Evolutionary conservation across 768 basidiomycete genomes (phyloP).

Genomic region (Daedaleopsis sinensis): DNA sequence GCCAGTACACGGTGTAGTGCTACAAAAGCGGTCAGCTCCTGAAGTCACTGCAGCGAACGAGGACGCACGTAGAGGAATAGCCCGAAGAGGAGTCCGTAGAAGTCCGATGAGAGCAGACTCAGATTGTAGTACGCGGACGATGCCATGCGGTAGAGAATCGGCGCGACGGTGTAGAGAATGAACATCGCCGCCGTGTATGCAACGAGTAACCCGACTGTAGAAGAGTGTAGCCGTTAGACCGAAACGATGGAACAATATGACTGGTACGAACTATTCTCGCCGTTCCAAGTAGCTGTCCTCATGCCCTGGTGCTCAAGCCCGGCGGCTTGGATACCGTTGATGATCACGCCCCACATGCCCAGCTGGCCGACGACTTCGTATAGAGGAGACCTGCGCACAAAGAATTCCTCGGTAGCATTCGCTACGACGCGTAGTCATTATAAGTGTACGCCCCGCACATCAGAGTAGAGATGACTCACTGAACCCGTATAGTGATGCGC

Average conservation of each 20-base stretch:
- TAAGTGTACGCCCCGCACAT: background rate
- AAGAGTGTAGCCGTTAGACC: background rate
- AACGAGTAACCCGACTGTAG: conserved; percentile 51
- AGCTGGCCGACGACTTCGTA: conserved; percentile 89
- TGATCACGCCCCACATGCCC: conserved; percentile 82
- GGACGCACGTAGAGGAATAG: conserved; percentile 55
- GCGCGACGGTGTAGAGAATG: conserved; percentile 83
- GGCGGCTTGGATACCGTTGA: conserved; percentile 79
- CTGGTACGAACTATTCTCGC: conserved; percentile 59
- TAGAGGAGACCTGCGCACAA: conserved; percentile 76
- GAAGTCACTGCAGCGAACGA: conserved; percentile 14
- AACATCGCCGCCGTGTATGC: conserved; percentile 74
- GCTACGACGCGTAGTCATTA: conserved; percentile 43
- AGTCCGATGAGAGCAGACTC: conserved; percentile 85
- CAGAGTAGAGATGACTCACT: conserved; percentile 53
- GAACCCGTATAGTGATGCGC: conserved; percentile 85
- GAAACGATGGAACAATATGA: background rate
- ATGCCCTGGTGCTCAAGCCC: conserved; percentile 71
- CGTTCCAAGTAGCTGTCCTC: conserved; percentile 72
- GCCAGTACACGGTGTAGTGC: conserved; percentile 86
- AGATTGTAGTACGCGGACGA: conserved; percentile 88
- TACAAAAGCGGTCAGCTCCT: conserved; percentile 31
- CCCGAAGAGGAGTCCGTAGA: conserved; percentile 83
- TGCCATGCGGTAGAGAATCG: conserved; percentile 82
- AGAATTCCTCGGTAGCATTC: conserved; percentile 87